phyloP scores from a whole-genome alignment of 495 filamentous ascomycete genomes.

The Immersiella caudata region DNA sequence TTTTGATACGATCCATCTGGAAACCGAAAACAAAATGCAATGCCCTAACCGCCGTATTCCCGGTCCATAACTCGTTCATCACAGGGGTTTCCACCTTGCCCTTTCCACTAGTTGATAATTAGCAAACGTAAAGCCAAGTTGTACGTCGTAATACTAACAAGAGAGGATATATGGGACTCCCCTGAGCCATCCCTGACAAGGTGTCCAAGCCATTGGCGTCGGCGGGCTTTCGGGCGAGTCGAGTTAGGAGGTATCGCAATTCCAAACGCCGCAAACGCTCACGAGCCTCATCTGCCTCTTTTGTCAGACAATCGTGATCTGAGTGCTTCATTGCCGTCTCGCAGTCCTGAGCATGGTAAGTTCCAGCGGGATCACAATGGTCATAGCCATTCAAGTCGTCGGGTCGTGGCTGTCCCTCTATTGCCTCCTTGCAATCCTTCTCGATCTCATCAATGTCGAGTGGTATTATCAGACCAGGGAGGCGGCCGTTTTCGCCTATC shows the following conservation, averaged over 20 bases:
- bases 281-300: not conserved
- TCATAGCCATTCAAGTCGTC: not conserved
- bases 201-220: not conserved
- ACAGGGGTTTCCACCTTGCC: not conserved
- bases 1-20: not conserved
- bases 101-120: not conserved
- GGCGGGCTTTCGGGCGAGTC: not conserved
- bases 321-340: not conserved
- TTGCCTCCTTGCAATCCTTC: not conserved
- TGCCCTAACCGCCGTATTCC: not conserved
- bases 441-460: not conserved
- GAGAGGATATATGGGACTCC: not conserved
- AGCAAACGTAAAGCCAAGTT: not conserved
- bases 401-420: not conserved
- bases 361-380: not conserved
- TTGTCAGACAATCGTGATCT: not conserved
- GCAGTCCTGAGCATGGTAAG: not conserved
- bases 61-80: not conserved
- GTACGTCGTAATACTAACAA: not conserved
- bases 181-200: not conserved
- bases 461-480: not conserved
- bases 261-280: not conserved
- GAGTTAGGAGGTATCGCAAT: not conserved
- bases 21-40: conserved; percentile 2
- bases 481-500: not conserved